Conservation (phyloP, 306 rosid genomes). For the Sicyos baderoa region DNA sequence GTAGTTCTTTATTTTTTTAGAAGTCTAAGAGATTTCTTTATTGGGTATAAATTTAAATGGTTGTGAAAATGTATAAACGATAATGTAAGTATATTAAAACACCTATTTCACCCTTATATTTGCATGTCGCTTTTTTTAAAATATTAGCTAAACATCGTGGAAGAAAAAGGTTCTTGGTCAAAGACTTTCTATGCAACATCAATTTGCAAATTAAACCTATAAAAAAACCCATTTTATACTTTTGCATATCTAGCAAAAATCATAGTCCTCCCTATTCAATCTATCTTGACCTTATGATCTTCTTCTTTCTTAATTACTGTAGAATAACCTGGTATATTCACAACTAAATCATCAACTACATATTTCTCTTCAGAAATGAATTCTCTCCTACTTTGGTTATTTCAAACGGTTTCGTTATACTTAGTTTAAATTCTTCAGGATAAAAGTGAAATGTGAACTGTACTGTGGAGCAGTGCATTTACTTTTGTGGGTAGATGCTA, state of each 20-base stretch:
- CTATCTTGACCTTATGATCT: not conserved
- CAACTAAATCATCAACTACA: not conserved
- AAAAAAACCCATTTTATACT: not conserved
- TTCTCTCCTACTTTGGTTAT: not conserved
- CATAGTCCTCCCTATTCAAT: not conserved
- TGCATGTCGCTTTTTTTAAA: no score
- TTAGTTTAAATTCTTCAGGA: not conserved
- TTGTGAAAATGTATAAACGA: not conserved
- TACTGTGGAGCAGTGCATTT: not conserved
- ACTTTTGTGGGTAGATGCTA: not conserved
- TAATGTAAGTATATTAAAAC: not conserved
- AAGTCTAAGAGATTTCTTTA: not conserved
- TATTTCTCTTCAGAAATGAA: not conserved
- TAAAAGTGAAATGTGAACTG: no score
- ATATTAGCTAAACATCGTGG: not conserved
- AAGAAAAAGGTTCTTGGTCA: not conserved
- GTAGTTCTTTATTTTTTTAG: no score
- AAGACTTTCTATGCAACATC: not conserved
- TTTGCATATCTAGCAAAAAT: not conserved
- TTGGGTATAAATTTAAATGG: not conserved
- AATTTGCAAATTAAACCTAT: not conserved
- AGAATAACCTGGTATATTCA: not conserved
- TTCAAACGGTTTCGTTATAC: not conserved
- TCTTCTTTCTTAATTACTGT: not conserved
- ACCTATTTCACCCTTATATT: not conserved